phyloP scores from a whole-genome alignment of 352 stramenopile genomes.

The Phytopythium ostracodes region DNA sequence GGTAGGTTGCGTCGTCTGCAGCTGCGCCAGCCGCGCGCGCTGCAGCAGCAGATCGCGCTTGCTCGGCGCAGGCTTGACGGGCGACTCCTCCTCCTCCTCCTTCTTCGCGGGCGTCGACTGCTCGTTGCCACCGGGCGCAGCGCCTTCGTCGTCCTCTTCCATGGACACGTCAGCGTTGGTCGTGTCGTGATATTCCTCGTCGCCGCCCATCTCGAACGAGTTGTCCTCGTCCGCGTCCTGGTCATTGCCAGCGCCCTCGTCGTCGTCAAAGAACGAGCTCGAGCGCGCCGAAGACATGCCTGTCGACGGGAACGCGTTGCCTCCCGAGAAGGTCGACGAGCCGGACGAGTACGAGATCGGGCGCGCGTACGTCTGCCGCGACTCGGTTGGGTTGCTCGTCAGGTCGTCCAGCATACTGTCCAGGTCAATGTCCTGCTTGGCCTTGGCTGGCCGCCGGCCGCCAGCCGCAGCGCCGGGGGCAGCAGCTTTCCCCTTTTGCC shows the following conservation, averaged over 20 bases:
- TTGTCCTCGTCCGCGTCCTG: constrained; percentile 29
- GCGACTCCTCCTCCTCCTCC: constrained; percentile 19
- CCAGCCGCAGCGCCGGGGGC: constrained; percentile 17
- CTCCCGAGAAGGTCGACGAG: constrained; percentile 13
- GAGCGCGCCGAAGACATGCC: constrained; percentile 9
- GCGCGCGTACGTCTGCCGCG: constrained; percentile 36
- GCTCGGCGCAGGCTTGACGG: constrained; percentile 32
- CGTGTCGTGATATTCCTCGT: constrained; percentile 11
- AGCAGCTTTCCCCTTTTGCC: constrained; percentile 29
- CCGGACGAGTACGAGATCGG: constrained; percentile 58
- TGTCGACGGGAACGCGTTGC: constrained; percentile 2
- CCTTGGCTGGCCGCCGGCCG: not conserved
- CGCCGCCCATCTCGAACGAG: constrained; percentile 22
- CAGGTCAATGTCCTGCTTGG: constrained; percentile 80
- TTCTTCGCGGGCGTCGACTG: constrained; percentile 12
- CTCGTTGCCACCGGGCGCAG: constrained; percentile 2
- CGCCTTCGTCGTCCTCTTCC: constrained; percentile 13
- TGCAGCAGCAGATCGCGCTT: constrained; percentile 78
- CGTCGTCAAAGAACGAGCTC: constrained; percentile 11
- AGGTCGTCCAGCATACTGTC: constrained; percentile 85
- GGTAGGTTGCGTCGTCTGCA: constrained; percentile 64
- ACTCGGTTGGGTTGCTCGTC: constrained; percentile 78
- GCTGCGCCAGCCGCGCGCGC: constrained; percentile 46
- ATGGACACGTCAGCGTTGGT: constrained; percentile 18
- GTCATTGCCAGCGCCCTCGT: constrained; percentile 11